Evolutionary conservation across 2,329 filamentous ascomycete genomes (phyloP), one percentile per base, ranked within the genome.

Genomic region (Davidsoniella eucalypti): DNA sequence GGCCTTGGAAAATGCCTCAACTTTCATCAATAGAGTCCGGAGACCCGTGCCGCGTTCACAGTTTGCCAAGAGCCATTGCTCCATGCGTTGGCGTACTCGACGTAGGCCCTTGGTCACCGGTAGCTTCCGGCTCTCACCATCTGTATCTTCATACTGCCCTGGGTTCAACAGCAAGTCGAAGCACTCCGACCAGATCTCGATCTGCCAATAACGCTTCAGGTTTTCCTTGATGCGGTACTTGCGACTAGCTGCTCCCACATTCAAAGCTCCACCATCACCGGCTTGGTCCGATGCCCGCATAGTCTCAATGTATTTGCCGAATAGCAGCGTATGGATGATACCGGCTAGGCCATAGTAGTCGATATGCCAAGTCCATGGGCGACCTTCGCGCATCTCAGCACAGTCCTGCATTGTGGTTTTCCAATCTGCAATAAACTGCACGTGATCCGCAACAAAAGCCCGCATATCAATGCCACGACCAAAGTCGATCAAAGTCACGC

Each of bases 341-440:
- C 87, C 87, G 0, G 92, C 92, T 0, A 95, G 73, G 10, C 92
- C 92, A 63, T 94, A 86, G 59, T 96, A 93, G 67, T 98, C 92
- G 57, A 95, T 86, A 63, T 98, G 92, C 69, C 87, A 95, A 1
- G 90, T 96, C 92, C 92, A 98, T 0, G 88, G 87, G 1, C 90
- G 76, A 51, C 87, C 76, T 66, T 98, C 90, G 44, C 88, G 82
- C 76, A 96, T 94, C 70, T 98, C 92, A 16, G 85, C 82, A 64
- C 92, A 98, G 65, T 98, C 92, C 48, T 87, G 82, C 21, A 83
- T 75, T 14, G 76, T 78, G 0, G 86, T 87, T 64, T 92, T 84
- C 92, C 92, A 98, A 66, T 98, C 92, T 0, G 90, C 92, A 53
- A 96, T 78, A 69, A 98, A 98, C 56, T 82, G 80, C 44, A 66